phyloP scores from a whole-genome alignment of 2,329 filamentous ascomycete genomes.

The Piedraia hortae region DNA sequence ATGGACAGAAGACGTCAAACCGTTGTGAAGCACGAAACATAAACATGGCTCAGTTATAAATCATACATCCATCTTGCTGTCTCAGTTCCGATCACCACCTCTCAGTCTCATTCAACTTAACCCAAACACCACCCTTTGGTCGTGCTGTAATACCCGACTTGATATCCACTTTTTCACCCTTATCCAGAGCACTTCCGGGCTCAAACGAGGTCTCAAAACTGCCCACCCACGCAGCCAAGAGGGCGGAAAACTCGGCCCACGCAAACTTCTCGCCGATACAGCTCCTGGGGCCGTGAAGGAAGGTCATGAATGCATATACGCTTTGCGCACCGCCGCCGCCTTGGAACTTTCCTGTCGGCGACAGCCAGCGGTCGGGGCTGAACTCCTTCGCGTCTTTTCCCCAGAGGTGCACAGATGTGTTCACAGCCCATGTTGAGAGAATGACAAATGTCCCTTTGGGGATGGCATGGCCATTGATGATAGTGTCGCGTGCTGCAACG shows the following conservation, averaged over 20 bases:
- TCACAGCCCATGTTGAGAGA: conserved; percentile 37
- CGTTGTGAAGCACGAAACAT: too few species aligned
- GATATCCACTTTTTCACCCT: conserved; percentile 25
- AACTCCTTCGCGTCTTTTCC: conserved; percentile 48
- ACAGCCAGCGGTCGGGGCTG: conserved; percentile 52
- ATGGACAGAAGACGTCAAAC: too few species aligned
- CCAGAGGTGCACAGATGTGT: conserved; percentile 44
- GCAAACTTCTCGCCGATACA: conserved; percentile 70
- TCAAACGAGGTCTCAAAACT: conserved; percentile 42
- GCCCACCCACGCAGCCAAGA: conserved; percentile 52
- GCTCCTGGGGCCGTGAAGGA: conserved; percentile 60
- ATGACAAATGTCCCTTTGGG: conserved; percentile 44
- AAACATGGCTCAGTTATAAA: too few species aligned
- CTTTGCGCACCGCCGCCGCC: conserved; percentile 43
- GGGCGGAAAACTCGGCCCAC: conserved; percentile 56
- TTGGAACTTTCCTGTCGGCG: conserved; percentile 22
- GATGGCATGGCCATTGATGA: conserved; percentile 34
- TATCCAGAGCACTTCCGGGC: conserved; percentile 17
- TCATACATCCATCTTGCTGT: too few species aligned
- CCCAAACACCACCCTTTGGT: conserved; percentile 43
- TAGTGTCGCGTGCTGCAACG: conserved; percentile 34
- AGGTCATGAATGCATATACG: conserved; percentile 57
- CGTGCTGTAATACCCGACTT: conserved; percentile 42
- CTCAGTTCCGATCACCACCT: too few species aligned
- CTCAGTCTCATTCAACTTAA: conserved; percentile 37